A percentile compares a stretch with the other conserved stretches of the same genome.
Evolutionary conservation across 192 early-diverging fungal genomes (phyloP).

Genomic region (Mortierella claussenii): DNA sequence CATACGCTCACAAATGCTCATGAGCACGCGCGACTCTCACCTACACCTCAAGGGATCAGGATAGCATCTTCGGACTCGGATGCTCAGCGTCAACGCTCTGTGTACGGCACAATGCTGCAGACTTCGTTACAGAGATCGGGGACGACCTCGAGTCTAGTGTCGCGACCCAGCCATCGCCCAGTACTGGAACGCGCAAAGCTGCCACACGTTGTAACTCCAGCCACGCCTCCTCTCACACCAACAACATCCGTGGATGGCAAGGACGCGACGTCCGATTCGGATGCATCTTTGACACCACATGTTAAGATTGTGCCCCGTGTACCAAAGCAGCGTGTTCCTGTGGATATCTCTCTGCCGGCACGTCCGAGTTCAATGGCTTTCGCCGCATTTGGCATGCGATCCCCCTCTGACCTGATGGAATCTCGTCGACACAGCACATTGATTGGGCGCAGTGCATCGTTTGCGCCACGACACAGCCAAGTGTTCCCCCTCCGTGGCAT

Average conservation of each 20-base stretch:
- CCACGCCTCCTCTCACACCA: constrained; percentile 41
- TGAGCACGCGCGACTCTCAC: not conserved
- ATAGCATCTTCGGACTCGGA: too few relatives aligned
- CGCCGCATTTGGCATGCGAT: constrained; percentile 33
- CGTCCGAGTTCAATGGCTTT: constrained; percentile 47
- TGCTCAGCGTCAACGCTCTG: not conserved
- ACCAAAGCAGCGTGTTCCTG: constrained; percentile 18
- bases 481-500: constrained; percentile 29
- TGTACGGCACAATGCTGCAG: not conserved
- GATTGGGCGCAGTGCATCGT: constrained; percentile 27
- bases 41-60: constrained; percentile 2
- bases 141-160: not conserved
- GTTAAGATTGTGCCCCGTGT: constrained; percentile 21
- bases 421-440: constrained; percentile 44
- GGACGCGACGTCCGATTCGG: constrained; percentile 37
- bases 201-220: constrained; percentile 9
- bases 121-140: not conserved
- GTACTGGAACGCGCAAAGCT: not conserved
- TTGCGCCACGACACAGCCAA: constrained; percentile 44
- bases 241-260: constrained; percentile 41
- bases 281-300: constrained; percentile 23
- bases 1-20: not conserved
- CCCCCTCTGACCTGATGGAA: constrained; percentile 50
- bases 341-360: constrained; percentile 13
- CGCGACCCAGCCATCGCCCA: too few relatives aligned